Conservation (phyloP, 192 early-diverging fungal genomes). For the Polychytrium aggregatum region DNA sequence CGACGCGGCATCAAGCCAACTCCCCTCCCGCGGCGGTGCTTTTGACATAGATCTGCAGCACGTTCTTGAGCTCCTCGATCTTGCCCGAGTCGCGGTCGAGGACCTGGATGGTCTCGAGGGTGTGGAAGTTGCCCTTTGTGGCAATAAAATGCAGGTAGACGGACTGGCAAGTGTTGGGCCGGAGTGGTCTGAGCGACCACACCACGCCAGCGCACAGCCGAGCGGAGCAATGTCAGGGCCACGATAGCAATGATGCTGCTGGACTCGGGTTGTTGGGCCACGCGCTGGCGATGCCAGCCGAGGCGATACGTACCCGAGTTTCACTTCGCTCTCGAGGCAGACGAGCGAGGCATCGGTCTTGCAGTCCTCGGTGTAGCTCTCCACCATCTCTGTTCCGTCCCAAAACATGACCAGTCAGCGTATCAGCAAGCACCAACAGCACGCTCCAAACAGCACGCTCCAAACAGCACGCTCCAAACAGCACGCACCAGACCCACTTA, state of each 20-base stretch:
- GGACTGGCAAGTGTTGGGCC: conserved; percentile 19
- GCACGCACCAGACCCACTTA: too few species aligned
- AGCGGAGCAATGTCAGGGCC: background rate
- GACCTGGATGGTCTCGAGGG: conserved; percentile 20
- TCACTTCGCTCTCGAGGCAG: conserved; percentile 23
- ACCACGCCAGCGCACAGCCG: background rate
- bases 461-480: too few species aligned
- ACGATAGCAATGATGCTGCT: too few species aligned
- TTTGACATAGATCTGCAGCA: conserved; percentile 11
- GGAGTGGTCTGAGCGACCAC: conserved; percentile 11
- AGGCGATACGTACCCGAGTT: conserved; percentile 15
- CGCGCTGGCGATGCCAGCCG: too few species aligned
- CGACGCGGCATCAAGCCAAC: too few species aligned
- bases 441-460: too few species aligned
- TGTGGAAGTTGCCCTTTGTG: conserved; percentile 20
- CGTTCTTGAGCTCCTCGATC: conserved; percentile 11
- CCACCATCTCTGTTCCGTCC: too few species aligned
- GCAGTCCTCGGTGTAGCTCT: too few species aligned
- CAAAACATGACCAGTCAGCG: too few species aligned
- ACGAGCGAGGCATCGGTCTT: conserved; percentile 18
- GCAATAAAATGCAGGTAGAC: conserved; percentile 32
- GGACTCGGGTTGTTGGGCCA: too few species aligned
- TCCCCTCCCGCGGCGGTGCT: background rate
- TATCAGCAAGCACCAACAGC: too few species aligned
- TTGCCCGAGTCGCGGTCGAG: conserved; percentile 5